phyloP scores from a whole-genome alignment of 2,329 filamentous ascomycete species.

The Immersiporthe knoxdaviesiana region DNA sequence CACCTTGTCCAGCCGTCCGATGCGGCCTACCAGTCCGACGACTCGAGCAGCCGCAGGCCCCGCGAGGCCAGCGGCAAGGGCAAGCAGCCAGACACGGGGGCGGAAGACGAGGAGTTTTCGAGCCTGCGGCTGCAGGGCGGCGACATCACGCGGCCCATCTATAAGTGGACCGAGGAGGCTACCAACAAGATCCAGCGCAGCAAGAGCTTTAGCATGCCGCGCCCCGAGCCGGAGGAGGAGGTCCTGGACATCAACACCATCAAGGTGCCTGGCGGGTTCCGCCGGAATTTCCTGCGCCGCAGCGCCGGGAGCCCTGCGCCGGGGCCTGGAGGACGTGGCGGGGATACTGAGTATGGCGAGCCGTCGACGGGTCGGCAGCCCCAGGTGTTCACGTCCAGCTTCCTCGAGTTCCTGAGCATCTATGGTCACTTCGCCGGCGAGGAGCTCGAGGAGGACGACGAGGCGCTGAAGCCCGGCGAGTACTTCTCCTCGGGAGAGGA shows the following conservation, averaged over 20 bases:
- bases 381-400: slow-evolving; percentile 83
- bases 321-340: slow-evolving; percentile 44
- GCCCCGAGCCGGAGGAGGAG: slow-evolving; percentile 79
- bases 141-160: slow-evolving; percentile 92
- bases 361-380: slow-evolving; percentile 50
- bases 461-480: slow-evolving; percentile 82
- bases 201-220: slow-evolving; percentile 81
- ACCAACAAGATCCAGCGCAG: slow-evolving; percentile 75
- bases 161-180: slow-evolving; percentile 92
- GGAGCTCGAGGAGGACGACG: slow-evolving; percentile 94
- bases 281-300: slow-evolving; percentile 84
- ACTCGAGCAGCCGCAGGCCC: slow-evolving; percentile 42
- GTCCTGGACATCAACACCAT: slow-evolving; percentile 86
- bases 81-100: slow-evolving; percentile 53
- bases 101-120: slow-evolving; percentile 82
- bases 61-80: slow-evolving; percentile 52
- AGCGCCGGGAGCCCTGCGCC: slow-evolving; percentile 65
- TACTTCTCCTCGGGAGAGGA: slow-evolving; percentile 85
- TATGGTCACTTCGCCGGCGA: slow-evolving; percentile 98
- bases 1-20: slow-evolving; percentile 78
- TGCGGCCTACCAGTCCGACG: slow-evolving; percentile 48
- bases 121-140: slow-evolving; percentile 91
- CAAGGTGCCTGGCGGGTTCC: slow-evolving; percentile 90
- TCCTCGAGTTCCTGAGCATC: slow-evolving; percentile 91
- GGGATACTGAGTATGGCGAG: slow-evolving; percentile 46